Base-by-base conservation (phyloP, 129 eudicot species). In the Escallonia herrerae region DNA sequence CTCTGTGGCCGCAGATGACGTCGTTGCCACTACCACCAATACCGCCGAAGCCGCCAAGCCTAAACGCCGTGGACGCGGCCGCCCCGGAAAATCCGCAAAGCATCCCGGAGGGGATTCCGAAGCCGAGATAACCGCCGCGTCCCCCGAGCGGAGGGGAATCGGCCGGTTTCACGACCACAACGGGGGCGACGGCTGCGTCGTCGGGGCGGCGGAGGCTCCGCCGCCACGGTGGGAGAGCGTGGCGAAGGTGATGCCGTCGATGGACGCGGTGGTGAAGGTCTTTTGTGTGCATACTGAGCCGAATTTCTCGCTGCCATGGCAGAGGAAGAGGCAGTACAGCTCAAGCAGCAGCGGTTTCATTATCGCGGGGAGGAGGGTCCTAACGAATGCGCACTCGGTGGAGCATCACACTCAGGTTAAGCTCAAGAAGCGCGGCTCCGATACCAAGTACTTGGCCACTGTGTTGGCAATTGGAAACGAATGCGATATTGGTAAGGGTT, bases 191-290 rank as follows among this genome's bases (percentile, higher is more conserved):
- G 69, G 66, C 50, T 45, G 59, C 9, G 15, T 14, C 43, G 42
- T 59, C 75, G 63, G 39, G 14, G 69, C 63, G 13, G 48, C 71
- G 38, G 82, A 68, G 54, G 79, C 1, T 12, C 40, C 58, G 69
- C 64, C 66, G 44, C 73, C 62, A 67, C 62, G 65, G 65, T 74
- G 69, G 81, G 81, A 75, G 71, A 51, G 64, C 54, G 79, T 66
- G 15, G 80, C 58, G 49, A 82, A 77, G 74, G 83, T 67, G 15
- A 47, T 78, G 44, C 78, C 83, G 56, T 77, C 83, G 66, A 82
- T 82, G 87, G 87, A 82, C 45, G 83, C 87, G 12, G 87, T 82
- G 59, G 87, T 82, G 13, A 82, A 78, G 68, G 87, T 82, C 61
- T 82, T 82, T 58, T 82, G 87, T 13, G 76, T 75, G 15, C 87